A percentile compares a stretch with the other conserved stretches of the same genome.
phyloP scores from a whole-genome alignment of 83 land plant genomes.

The Thuja plicata region DNA sequence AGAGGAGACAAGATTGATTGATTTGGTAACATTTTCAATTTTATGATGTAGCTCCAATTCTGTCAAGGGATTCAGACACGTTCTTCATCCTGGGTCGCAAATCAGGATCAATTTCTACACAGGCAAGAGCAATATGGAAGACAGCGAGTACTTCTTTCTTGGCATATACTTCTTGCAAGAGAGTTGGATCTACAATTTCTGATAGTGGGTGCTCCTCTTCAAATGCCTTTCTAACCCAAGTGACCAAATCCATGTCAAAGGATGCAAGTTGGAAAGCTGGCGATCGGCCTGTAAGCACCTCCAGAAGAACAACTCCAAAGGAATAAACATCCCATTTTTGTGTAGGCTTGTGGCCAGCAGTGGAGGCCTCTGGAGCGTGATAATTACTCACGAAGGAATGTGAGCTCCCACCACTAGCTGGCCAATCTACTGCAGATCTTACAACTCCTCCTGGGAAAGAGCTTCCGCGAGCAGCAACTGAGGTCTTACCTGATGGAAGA shows the following conservation, averaged over 20 bases:
- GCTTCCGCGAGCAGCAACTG: slow-evolving; percentile 46
- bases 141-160: slow-evolving; percentile 63
- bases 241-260: slow-evolving; percentile 57
- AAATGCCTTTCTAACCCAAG: slow-evolving; percentile 69
- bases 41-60: slow-evolving; percentile 29
- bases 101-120: slow-evolving; percentile 74
- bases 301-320: slow-evolving; percentile 84
- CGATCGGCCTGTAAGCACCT: slow-evolving; percentile 74
- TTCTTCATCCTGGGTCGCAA: slow-evolving; percentile 75
- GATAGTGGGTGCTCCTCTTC: slow-evolving; percentile 63
- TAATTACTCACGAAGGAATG: slow-evolving; percentile 35
- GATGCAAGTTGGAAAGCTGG: slow-evolving; percentile 47
- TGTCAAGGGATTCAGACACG: slow-evolving; percentile 57
- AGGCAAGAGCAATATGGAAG: slow-evolving; percentile 70
- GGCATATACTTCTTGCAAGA: slow-evolving; percentile 56
- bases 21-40: slow-evolving; percentile 12
- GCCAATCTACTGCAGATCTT: slow-evolving; percentile 14
- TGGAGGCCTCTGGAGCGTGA: slow-evolving; percentile 73
- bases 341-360: slow-evolving; percentile 39
- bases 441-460: slow-evolving; percentile 41
- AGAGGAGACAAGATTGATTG: not conserved
- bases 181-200: slow-evolving; percentile 64
- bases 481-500: not conserved
- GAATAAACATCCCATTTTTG: slow-evolving; percentile 94
- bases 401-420: slow-evolving; percentile 23